phyloP scores from a whole-genome alignment of 2,329 filamentous ascomycete species.

The Juglanconis oblonga region DNA sequence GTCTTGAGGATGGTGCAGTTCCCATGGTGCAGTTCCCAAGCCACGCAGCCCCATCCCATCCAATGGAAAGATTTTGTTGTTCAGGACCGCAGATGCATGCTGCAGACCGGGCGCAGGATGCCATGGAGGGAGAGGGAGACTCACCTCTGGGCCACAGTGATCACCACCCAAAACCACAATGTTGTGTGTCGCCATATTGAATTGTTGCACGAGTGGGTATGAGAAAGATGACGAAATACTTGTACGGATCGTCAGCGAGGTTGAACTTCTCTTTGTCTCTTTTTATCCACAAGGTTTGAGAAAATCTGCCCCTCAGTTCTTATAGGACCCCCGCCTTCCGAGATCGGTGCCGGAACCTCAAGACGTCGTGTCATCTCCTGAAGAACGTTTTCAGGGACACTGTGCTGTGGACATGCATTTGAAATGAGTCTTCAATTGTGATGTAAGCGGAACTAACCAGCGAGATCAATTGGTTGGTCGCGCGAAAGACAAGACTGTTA shows the following conservation, averaged over 20 bases:
- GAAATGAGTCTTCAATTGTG: neutral
- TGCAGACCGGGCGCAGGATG: conserved; percentile 12
- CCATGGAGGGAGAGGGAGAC: conserved; percentile 24
- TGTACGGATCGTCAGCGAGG: neutral
- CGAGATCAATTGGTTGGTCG: neutral
- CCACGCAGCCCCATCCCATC: too few relatives aligned
- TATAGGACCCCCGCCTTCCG: conserved; percentile 13
- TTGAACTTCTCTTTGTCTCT: neutral
- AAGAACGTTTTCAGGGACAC: neutral
- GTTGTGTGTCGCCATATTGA: conserved; percentile 65
- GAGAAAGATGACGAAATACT: neutral
- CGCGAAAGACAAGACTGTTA: neutral
- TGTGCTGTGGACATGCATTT: neutral
- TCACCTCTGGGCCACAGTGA: conserved; percentile 81
- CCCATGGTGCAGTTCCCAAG: neutral
- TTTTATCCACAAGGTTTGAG: neutral
- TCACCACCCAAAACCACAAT: conserved; percentile 82
- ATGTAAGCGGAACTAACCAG: too few relatives aligned
- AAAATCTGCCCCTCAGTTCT: conserved; percentile 13
- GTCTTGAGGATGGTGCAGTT: neutral
- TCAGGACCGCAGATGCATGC: too few relatives aligned
- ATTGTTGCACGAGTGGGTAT: neutral
- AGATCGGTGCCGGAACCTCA: conserved; percentile 10
- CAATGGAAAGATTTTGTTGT: too few relatives aligned
- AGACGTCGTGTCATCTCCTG: neutral